Evolutionary conservation across 768 basidiomycete species (phyloP).

Genomic region (Mycena chlorophos): DNA sequence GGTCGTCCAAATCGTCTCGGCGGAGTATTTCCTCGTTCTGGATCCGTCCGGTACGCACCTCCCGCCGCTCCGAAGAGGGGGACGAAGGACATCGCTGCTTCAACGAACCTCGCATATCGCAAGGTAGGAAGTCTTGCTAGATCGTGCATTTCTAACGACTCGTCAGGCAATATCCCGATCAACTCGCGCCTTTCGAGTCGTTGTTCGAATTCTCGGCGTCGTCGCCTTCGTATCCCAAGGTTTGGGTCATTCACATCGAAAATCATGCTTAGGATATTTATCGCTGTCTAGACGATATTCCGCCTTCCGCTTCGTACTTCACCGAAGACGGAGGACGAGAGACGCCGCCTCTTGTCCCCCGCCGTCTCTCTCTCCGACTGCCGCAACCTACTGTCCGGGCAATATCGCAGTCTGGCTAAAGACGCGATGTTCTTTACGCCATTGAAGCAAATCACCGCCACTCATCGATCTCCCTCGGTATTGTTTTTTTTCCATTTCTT

Average conservation of each 20-base stretch:
- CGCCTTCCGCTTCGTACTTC: slow-evolving; percentile 22
- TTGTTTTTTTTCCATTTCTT: neutral
- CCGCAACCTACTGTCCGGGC: slow-evolving; percentile 13
- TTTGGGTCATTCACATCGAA: neutral
- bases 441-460: slow-evolving; percentile 8
- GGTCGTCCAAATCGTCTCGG: slow-evolving; percentile 30
- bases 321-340: too few relatives aligned
- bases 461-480: slow-evolving; percentile 5
- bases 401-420: slow-evolving; percentile 15
- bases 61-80: slow-evolving; percentile 13
- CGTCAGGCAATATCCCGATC: slow-evolving; percentile 18
- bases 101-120: slow-evolving; percentile 3
- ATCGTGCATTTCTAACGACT: neutral
- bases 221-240: slow-evolving; percentile 6
- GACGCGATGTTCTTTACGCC: slow-evolving; percentile 20
- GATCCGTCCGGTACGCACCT: slow-evolving; percentile 29
- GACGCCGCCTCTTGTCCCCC: slow-evolving; percentile 10
- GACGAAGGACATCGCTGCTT: slow-evolving; percentile 12
- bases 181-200: slow-evolving; percentile 17
- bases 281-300: slow-evolving; percentile 26
- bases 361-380: slow-evolving; percentile 12
- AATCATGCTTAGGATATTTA: too few relatives aligned
- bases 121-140: slow-evolving; percentile 1
- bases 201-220: slow-evolving; percentile 19
- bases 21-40: slow-evolving; percentile 23